Percentiles rank a stretch among this genome's conserved stretches.
phyloP scores from a whole-genome alignment of 768 basidiomycete genomes.

The Mycena galopus region DNA sequence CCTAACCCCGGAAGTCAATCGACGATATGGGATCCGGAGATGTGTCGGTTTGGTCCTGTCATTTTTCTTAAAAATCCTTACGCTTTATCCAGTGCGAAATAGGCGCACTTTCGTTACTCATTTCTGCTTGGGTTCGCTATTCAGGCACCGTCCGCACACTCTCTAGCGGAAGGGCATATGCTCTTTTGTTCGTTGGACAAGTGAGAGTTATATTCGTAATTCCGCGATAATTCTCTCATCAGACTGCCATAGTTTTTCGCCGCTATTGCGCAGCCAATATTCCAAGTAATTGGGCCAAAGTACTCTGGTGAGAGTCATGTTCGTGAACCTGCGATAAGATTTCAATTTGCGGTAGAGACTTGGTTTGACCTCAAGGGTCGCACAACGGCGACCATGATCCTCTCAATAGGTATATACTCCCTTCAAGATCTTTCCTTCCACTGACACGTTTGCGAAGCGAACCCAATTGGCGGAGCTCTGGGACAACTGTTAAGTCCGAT shows the following conservation, averaged over 20 bases:
- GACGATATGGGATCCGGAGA: slow-evolving; percentile 70
- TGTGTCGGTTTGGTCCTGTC: slow-evolving; percentile 62
- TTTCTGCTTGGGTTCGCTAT: slow-evolving; percentile 84
- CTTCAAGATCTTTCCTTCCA: background rate
- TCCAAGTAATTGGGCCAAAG: slow-evolving; percentile 82
- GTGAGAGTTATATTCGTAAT: slow-evolving; percentile 49
- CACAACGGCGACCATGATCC: slow-evolving; percentile 80
- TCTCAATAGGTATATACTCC: slow-evolving; percentile 59
- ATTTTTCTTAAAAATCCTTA: background rate
- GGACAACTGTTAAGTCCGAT: slow-evolving; percentile 82
- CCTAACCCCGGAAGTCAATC: slow-evolving; percentile 68
- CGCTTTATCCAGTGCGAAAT: slow-evolving; percentile 66
- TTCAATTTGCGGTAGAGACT: no score
- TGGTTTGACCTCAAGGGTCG: slow-evolving; percentile 86
- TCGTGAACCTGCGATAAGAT: no score
- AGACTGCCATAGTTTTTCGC: slow-evolving; percentile 63
- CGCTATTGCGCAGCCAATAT: slow-evolving; percentile 77
- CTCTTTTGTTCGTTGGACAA: slow-evolving; percentile 79
- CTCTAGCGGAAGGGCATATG: slow-evolving; percentile 65
- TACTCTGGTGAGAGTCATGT: no score
- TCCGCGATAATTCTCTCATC: background rate
- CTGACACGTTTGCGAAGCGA: slow-evolving; percentile 57
- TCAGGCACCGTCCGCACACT: slow-evolving; percentile 74
- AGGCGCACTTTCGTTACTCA: slow-evolving; percentile 64
- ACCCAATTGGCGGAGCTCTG: slow-evolving; percentile 80